Base-by-base conservation (phyloP, 345 rosid genomes). In the Moricandia arvensis region DNA sequence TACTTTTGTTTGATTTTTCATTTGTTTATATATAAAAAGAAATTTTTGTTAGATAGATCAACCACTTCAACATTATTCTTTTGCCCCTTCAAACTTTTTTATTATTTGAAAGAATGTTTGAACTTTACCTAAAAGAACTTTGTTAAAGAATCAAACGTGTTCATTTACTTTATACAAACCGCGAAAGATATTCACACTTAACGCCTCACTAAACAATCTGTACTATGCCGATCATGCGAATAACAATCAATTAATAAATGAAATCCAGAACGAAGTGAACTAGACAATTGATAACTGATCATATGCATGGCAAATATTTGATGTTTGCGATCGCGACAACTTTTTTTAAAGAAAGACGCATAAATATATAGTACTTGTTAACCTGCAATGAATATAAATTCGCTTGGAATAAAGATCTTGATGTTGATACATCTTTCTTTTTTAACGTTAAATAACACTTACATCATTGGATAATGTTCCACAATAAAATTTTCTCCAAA, bases 51-150 rank as follows among this genome's bases (percentile, higher is more conserved):
- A 21, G 58, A 37, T n/a, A 70, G 71, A 55, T 70, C 66, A 76
- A 57, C 75, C 59, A 76, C 80, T 76, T 63, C 16, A 76, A 59
- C 73, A 8, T 55, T 53, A 30, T 10, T 35, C 70, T 54, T 38
- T 38, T 38, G 49, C 17, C 51, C 55, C 37, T 68, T 60, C 43
- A 34, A 34, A 26, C 16, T 26, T 16, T n/a, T 59, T 15, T 3
- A 16, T 27, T 55, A 3, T 45, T 43, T 49, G 24, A 12, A 35
- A 29, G 45, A 17, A 54, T 7, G 6, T 62, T 72, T 49, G 18
- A 64, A 64, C n/a, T 34, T 73, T 64, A 4, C 13, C 26, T 37
- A 11, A 35, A 29, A 24, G 13, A 72, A 51, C 15, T 62, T 33
- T 31, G 24, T 0, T 38, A 26, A 61, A 62, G 58, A 69, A 75